A percentile compares a stretch with the other conserved stretches of the same genome.
phyloP scores from a whole-genome alignment of 352 stramenopile genomes.

The Globisporangium nagaii region DNA sequence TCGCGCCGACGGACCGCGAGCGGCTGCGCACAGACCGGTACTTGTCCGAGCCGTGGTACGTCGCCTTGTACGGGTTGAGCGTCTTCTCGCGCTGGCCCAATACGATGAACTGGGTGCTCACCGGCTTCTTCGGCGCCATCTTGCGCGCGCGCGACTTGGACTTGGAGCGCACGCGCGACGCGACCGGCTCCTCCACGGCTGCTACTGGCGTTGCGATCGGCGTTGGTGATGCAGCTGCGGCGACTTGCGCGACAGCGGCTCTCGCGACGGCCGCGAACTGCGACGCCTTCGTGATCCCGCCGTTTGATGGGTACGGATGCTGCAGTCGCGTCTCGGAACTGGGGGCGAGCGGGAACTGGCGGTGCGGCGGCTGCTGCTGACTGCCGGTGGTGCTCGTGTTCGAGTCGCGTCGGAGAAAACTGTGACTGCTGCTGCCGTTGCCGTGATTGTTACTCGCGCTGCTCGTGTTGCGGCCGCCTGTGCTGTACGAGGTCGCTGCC shows the following conservation, averaged over 20 bases:
- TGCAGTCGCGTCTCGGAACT: not conserved
- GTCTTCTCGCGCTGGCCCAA: conserved; percentile 28
- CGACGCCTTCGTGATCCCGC: not conserved
- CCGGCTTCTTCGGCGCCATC: conserved; percentile 13
- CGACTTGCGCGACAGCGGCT: not conserved
- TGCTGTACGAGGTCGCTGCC: not conserved
- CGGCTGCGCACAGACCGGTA: conserved; percentile 11
- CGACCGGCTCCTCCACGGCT: conserved; percentile 7
- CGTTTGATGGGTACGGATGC: not conserved
- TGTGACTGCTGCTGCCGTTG: not conserved
- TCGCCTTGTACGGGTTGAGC: conserved; percentile 18
- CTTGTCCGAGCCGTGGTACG: conserved; percentile 27
- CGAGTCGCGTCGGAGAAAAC: not conserved
- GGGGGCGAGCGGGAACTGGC: not conserved
- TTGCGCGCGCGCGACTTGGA: conserved; percentile 46
- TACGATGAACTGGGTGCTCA: conserved; percentile 40
- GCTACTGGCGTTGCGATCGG: not conserved
- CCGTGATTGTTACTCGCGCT: not conserved
- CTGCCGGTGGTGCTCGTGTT: not conserved
- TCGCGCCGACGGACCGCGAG: conserved; percentile 20
- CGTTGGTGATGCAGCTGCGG: not conserved
- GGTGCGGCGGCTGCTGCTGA: conserved; percentile 3
- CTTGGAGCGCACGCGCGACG: conserved; percentile 47
- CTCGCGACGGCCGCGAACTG: not conserved
- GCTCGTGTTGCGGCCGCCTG: not conserved